Percentiles rank a stretch among this genome's conserved stretches.
phyloP scores from a whole-genome alignment of 495 filamentous ascomycete genomes.

The Astrothelium macrocarpum region DNA sequence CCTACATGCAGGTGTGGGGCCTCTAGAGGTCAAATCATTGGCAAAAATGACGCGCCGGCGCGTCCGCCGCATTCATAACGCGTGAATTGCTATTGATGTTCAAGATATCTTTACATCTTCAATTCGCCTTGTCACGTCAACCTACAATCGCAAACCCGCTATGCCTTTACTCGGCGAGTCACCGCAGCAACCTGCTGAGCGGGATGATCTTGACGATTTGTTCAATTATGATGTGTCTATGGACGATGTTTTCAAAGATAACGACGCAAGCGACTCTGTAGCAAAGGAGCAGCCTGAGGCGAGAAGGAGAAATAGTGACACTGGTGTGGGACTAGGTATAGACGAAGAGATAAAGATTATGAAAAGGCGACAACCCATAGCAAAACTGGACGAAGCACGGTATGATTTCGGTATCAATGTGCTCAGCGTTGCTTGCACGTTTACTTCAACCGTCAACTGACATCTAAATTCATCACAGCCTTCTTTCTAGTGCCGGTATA shows the following conservation, averaged over 20 bases:
- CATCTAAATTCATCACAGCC: conserved; percentile 32
- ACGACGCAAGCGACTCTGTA: conserved; percentile 16
- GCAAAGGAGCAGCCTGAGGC: conserved; percentile 29
- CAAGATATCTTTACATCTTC: too few species aligned
- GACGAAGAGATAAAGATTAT: conserved; percentile 78
- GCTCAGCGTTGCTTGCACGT: not conserved
- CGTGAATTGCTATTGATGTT: not conserved
- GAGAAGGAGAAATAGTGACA: conserved; percentile 25
- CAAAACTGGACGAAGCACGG: conserved; percentile 80
- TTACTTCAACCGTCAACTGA: not conserved
- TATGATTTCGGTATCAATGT: conserved; percentile 27
- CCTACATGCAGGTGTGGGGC: not conserved
- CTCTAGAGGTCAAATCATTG: not conserved
- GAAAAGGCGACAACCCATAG: conserved; percentile 61
- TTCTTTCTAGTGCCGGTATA: conserved; percentile 73
- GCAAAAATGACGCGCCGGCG: not conserved
- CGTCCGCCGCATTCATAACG: not conserved
- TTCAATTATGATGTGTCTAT: conserved; percentile 59
- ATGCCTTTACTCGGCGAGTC: conserved; percentile 7
- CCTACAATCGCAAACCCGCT: too few species aligned
- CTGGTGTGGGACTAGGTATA: conserved; percentile 48
- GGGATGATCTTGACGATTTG: conserved; percentile 47
- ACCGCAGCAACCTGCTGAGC: not conserved
- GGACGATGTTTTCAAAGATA: conserved; percentile 40
- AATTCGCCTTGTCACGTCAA: too few species aligned